phyloP scores from a whole-genome alignment of 2,329 filamentous ascomycete genomes.

The Zarea fungicola region DNA sequence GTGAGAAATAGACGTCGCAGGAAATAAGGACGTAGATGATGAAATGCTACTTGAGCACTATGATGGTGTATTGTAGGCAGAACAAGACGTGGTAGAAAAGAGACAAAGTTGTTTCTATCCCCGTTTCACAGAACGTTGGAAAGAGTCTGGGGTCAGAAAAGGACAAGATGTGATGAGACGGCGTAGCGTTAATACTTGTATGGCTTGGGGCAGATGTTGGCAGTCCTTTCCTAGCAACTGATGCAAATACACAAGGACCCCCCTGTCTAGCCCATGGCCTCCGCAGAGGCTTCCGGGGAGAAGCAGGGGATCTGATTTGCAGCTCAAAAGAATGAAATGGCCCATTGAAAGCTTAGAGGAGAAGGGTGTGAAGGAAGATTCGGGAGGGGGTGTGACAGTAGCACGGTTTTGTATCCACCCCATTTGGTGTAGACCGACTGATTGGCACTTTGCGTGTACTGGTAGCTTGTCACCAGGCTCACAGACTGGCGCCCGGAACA shows the following conservation, averaged over 20 bases:
- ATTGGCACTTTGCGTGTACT: background rate
- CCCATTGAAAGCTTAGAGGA: slow-evolving; percentile 4
- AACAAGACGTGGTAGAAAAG: no score
- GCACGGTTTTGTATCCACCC: slow-evolving; percentile 7
- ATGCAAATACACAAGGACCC: slow-evolving; percentile 9
- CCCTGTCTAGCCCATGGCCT: background rate
- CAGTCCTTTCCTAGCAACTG: background rate
- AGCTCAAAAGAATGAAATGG: no score
- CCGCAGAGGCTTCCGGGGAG: slow-evolving; percentile 1
- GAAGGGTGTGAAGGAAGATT: slow-evolving; percentile 12
- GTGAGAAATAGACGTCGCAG: no score
- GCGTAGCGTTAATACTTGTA: slow-evolving; percentile 9
- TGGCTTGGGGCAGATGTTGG: slow-evolving; percentile 8
- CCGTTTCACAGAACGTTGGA: no score
- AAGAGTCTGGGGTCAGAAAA: background rate
- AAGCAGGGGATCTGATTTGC: slow-evolving; percentile 7
- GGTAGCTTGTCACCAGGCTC: background rate
- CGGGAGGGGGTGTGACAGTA: slow-evolving; percentile 4
- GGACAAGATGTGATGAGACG: background rate
- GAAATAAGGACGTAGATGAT: no score
- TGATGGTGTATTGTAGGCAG: no score
- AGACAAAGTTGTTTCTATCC: no score
- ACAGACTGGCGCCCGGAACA: slow-evolving; percentile 4
- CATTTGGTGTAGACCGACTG: slow-evolving; percentile 3
- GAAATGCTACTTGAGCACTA: no score